Conservation (phyloP, 805 yeast genomes). For the Pichia kluyveri region DNA sequence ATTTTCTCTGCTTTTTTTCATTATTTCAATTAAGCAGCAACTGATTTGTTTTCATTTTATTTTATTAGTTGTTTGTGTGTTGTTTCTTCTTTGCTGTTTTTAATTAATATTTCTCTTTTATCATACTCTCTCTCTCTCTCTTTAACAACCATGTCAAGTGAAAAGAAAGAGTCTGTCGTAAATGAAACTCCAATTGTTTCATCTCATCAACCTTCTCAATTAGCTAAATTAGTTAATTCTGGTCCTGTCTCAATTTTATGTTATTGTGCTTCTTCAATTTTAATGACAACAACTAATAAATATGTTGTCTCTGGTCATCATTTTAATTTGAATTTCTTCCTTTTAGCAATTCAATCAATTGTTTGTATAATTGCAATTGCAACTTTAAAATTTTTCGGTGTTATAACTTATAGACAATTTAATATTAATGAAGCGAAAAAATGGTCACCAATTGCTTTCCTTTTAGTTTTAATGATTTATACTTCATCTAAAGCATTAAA, state of each 20-base stretch:
- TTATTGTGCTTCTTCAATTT: conserved; percentile 88
- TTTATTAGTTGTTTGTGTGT: no score
- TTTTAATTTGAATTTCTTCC: conserved; percentile 76
- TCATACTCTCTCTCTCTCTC: not conserved
- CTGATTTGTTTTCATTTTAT: no score
- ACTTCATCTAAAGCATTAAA: conserved; percentile 94
- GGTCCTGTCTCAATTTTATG: conserved; percentile 64
- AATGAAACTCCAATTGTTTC: not conserved
- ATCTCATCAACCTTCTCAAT: conserved; percentile 4
- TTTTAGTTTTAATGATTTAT: conserved; percentile 89
- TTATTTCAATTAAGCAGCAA: no score
- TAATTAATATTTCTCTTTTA: not conserved
- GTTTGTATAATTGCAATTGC: conserved; percentile 74
- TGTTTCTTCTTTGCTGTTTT: not conserved
- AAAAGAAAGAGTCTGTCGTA: conserved; percentile 1
- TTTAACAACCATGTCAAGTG: conserved; percentile 2
- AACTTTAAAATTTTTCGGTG: conserved; percentile 60
- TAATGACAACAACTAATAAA: conserved; percentile 97
- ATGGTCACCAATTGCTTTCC: conserved; percentile 90
- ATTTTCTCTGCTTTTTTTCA: no score
- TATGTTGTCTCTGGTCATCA: conserved; percentile 73
- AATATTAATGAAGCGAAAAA: conserved; percentile 84
- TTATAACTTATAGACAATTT: conserved; percentile 80
- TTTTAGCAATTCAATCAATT: conserved; percentile 79
- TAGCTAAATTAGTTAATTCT: conserved; percentile 33